phyloP scores from a whole-genome alignment of 768 basidiomycete species.

The Hericium alpestre region DNA sequence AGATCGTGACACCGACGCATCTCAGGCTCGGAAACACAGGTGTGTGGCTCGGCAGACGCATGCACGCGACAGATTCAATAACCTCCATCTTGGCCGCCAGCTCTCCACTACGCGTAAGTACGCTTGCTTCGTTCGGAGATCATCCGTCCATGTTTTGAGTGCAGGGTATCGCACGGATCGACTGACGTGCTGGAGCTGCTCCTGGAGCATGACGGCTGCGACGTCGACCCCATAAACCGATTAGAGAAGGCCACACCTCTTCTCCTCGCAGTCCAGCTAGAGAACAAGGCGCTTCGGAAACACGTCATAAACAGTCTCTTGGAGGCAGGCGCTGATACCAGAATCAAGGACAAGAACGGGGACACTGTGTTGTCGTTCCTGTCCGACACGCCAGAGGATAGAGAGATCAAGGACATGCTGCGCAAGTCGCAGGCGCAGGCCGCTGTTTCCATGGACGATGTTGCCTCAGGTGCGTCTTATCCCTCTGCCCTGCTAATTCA shows the following conservation, averaged over 20 bases:
- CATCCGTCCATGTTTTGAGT: not conserved
- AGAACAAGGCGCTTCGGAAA: conserved; percentile 42
- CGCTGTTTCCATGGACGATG: conserved; percentile 45
- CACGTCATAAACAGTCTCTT: conserved; percentile 53
- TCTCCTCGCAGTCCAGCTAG: conserved; percentile 56
- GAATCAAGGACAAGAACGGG: conserved; percentile 65
- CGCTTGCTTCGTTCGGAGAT: conserved; percentile 2
- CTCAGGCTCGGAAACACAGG: conserved; percentile 66
- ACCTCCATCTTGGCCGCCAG: conserved; percentile 21
- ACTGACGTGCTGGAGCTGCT: conserved; percentile 60
- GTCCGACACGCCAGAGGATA: conserved; percentile 33
- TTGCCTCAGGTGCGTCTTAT: conserved; percentile 42
- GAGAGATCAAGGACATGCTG: conserved; percentile 37
- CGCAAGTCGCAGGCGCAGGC: conserved; percentile 42
- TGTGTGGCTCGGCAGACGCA: conserved; percentile 23
- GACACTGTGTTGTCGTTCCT: conserved; percentile 47
- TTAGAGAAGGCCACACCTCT: conserved; percentile 66
- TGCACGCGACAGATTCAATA: not conserved
- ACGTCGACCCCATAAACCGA: conserved; percentile 69
- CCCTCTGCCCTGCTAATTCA: not conserved
- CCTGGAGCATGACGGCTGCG: conserved; percentile 64
- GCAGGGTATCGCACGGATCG: conserved; percentile 45
- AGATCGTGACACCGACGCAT: not conserved
- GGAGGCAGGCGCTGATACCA: conserved; percentile 74
- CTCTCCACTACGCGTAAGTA: conserved; percentile 64